A percentile compares a stretch with the other conserved stretches of the same genome.
phyloP scores from a whole-genome alignment of 345 rosid species.

The Gossypium stocksii region DNA sequence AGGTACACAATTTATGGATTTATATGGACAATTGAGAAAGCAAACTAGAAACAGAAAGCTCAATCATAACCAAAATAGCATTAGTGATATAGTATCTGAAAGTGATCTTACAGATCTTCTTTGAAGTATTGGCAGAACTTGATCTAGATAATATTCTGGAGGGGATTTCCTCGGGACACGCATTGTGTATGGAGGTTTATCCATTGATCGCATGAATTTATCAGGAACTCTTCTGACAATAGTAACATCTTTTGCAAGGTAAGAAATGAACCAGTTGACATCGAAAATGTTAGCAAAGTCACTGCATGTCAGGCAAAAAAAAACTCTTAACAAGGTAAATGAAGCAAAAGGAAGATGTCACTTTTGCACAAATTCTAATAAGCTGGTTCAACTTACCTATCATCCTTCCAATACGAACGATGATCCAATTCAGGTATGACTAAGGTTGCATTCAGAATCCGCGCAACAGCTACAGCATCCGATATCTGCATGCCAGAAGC shows the following conservation, averaged over 20 bases:
- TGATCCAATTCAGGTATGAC: slow-evolving; percentile 97
- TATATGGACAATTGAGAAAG: not conserved
- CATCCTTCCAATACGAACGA: slow-evolving; percentile 94
- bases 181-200: slow-evolving; percentile 96
- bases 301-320: slow-evolving; percentile 45
- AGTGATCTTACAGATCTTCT: slow-evolving; percentile 46
- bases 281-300: slow-evolving; percentile 88
- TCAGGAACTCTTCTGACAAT: slow-evolving; percentile 94
- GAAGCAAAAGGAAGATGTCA: not conserved
- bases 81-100: not conserved
- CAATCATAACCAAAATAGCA: not conserved
- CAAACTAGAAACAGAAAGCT: slow-evolving; percentile 1
- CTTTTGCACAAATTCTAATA: not conserved
- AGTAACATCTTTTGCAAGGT: slow-evolving; percentile 86
- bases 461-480: slow-evolving; percentile 95
- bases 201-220: slow-evolving; percentile 90
- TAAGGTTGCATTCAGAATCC: slow-evolving; percentile 88
- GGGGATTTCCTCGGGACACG: slow-evolving; percentile 96
- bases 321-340: not conserved
- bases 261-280: slow-evolving; percentile 85
- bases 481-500: slow-evolving; percentile 53
- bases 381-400: slow-evolving; percentile 48
- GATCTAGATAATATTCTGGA: slow-evolving; percentile 91
- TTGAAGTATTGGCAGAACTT: slow-evolving; percentile 78
- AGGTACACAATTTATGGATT: not conserved